Evolutionary conservation across 2,329 filamentous ascomycete species (phyloP), one percentile per base, ranked within the genome.

Genomic region (Clonostachys byssicola): DNA sequence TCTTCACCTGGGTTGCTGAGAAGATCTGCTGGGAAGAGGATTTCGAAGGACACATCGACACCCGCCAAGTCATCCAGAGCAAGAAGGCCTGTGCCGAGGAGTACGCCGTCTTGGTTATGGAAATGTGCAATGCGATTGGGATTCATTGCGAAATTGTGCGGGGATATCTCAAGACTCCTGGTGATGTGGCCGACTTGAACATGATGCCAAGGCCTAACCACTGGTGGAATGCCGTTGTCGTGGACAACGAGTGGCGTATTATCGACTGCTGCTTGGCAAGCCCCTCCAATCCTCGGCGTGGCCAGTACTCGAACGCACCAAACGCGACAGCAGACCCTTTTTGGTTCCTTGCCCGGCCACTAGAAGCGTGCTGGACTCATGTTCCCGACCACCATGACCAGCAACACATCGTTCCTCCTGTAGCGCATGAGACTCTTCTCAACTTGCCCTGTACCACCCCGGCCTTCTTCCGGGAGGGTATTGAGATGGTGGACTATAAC

Each of bases 1-100:
- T 99, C 52, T 99, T 97, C 60, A 96, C 89, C 2, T 99, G 92
- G 92, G 89, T 95, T 6, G 82, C 89, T n/a, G 94, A 99, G 63
- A 91, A 92, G 56, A 85, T 99, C 48, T 81, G 81, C 34, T 99
- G 94, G 94, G 94, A 99, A 62, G 92, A 96, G 58, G 91, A 95
- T 54, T 91, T 90, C 53, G 90, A 95, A 55, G 88, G 86, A n/a
- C 78, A 86, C 9, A 70, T 94, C 45, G 91, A 99, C 62, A 86
- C 91, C 3, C 80, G 88, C 47, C 82, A 89, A 42, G 89, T 96
- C 5, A 85, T 99, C 34, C 86, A 94, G 55, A 85, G 83, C 16
- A 92, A 88, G 63, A 80, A 92, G 51, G 94, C 84, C 6, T 95
- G 87, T 54, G 86, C 90, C 17, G 83, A 96, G 59, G 95, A 99